These are phyloP conservation scores for Hymenoscyphus fraxineus DNA, from an alignment of 2,329 filamentous ascomycete species.

Conservation along the genomic window DNA sequence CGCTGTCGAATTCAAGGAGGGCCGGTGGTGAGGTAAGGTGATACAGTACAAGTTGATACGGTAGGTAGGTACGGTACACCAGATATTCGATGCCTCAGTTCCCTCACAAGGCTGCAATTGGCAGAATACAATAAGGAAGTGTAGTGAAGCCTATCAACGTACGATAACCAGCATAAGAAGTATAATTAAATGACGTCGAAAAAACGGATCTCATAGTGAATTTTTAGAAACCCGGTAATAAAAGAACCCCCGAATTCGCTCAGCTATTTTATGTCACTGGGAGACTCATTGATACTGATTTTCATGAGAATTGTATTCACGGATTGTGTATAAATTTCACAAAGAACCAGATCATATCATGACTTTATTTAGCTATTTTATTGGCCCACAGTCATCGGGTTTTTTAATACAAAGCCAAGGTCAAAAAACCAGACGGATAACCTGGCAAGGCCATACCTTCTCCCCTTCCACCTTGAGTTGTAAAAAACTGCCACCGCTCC, in stretches of 20 bases:
- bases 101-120: neutral
- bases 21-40: no score
- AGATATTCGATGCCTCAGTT: neutral
- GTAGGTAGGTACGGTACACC: neutral
- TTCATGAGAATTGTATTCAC: neutral
- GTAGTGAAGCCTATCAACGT: no score
- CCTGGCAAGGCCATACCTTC: neutral
- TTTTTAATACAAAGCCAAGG: neutral
- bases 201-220: neutral
- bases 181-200: neutral
- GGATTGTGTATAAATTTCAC: neutral
- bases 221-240: neutral
- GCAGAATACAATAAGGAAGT: no score
- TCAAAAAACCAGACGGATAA: slow-evolving; percentile 2
- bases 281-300: no score
- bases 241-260: neutral
- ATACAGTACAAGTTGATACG: no score
- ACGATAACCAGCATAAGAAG: no score
- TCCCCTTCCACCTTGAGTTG: neutral
- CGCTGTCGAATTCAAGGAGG: no score
- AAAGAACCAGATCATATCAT: slow-evolving; percentile 9
- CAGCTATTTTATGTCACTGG: neutral
- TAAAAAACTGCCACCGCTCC: neutral
- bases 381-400: neutral
- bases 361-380: slow-evolving; percentile 14